phyloP scores from a whole-genome alignment of 106 monocot genomes.

The Iris macrosiphon region DNA sequence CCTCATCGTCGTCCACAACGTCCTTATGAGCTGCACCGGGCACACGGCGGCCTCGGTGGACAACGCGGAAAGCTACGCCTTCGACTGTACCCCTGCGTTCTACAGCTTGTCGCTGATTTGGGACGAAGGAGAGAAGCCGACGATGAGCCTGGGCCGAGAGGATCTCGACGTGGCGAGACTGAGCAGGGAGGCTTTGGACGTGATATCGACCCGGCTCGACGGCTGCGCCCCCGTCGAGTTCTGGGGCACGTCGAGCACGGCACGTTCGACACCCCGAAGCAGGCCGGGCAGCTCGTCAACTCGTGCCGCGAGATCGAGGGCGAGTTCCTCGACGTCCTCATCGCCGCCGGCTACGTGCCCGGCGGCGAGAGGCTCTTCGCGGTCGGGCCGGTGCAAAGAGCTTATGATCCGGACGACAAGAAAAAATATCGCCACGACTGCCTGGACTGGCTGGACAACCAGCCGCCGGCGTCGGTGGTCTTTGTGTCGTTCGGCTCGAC shows the following conservation, averaged over 20 bases:
- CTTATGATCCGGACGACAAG: constrained; percentile 12
- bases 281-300: constrained; percentile 36
- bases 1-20: constrained; percentile 54
- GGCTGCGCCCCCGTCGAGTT: too few relatives aligned
- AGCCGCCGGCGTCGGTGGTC: constrained; percentile 19
- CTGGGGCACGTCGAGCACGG: too few relatives aligned
- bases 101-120: too few relatives aligned
- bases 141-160: too few relatives aligned
- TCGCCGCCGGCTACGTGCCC: background rate
- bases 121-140: too few relatives aligned
- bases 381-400: too few relatives aligned
- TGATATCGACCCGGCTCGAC: too few relatives aligned
- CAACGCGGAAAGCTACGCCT: constrained; percentile 42
- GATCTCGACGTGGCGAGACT: background rate
- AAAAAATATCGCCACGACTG: constrained; percentile 14
- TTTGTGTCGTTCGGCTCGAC: constrained; percentile 31
- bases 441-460: constrained; percentile 34
- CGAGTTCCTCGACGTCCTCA: constrained; percentile 36
- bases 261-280: too few relatives aligned
- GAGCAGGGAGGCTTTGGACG: background rate
- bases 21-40: constrained; percentile 39
- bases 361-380: constrained; percentile 18
- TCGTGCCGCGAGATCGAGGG: constrained; percentile 39
- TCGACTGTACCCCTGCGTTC: constrained; percentile 43
- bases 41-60: constrained; percentile 20